Conservation (phyloP, 805 yeast species). For the Candida boidinii region DNA sequence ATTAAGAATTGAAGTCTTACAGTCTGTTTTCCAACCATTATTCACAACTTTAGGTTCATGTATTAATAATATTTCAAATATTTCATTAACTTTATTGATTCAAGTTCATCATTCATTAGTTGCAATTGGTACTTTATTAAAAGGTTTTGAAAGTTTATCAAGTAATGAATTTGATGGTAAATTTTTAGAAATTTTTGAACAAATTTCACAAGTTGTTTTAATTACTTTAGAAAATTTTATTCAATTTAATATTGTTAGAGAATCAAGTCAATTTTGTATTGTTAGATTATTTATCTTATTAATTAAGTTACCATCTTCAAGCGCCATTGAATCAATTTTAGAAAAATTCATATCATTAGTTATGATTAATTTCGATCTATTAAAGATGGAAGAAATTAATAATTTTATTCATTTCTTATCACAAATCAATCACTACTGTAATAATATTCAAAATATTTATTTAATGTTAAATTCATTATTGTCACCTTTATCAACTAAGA, state of each 20-base stretch:
- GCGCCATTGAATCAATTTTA: constrained; percentile 34
- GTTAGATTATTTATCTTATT: constrained; percentile 79
- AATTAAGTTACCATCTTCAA: constrained; percentile 31
- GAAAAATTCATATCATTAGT: constrained; percentile 66
- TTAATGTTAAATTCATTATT: constrained; percentile 64
- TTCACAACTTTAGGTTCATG: constrained; percentile 64
- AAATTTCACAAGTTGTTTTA: constrained; percentile 64
- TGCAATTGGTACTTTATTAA: constrained; percentile 84
- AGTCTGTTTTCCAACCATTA: constrained; percentile 64
- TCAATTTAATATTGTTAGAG: constrained; percentile 63
- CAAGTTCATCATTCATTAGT: constrained; percentile 82
- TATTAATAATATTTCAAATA: constrained; percentile 29
- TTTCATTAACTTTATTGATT: constrained; percentile 39
- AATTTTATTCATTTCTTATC: constrained; percentile 84
- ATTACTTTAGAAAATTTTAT: constrained; percentile 75
- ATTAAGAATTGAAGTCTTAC: constrained; percentile 41
- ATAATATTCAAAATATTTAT: constrained; percentile 58
- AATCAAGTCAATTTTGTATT: constrained; percentile 78
- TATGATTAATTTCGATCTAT: constrained; percentile 45
- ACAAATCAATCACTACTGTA: constrained; percentile 76
- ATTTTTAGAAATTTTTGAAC: constrained; percentile 22
- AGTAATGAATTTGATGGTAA: constrained; percentile 23
- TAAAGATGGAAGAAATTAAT: constrained; percentile 56
- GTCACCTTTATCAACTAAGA: constrained; percentile 64
- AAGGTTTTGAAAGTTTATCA: constrained; percentile 58